Percentiles rank a stretch among this genome's conserved stretches.
Evolutionary conservation across 164 flowering plant genomes (phyloP).

Genomic region (Protea cynaroides): DNA sequence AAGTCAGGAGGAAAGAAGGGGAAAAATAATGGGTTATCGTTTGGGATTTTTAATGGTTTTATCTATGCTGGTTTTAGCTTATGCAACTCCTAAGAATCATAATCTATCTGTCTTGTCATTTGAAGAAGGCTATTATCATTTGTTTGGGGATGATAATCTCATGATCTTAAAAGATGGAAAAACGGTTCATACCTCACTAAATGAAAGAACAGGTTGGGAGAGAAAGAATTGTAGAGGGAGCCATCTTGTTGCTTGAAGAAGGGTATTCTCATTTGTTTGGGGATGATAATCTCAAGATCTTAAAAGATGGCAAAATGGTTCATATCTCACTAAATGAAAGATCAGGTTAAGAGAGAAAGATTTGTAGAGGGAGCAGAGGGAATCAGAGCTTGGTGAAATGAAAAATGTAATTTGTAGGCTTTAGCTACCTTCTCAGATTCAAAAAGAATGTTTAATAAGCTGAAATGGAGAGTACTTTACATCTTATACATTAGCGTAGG

Average conservation of each 20-base stretch:
- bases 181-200: constrained; percentile 60
- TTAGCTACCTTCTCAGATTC: too few species aligned
- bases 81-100: constrained; percentile 32
- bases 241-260: too few species aligned
- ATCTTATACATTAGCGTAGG: too few species aligned
- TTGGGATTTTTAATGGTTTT: constrained; percentile 15
- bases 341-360: too few species aligned
- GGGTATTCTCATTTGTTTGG: constrained; percentile 81
- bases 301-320: constrained; percentile 69
- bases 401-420: too few species aligned
- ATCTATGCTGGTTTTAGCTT: constrained; percentile 22
- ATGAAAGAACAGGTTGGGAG: constrained; percentile 77
- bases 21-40: constrained; percentile 14
- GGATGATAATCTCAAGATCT: constrained; percentile 54
- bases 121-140: constrained; percentile 76
- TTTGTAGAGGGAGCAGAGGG: too few species aligned
- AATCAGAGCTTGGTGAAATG: too few species aligned
- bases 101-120: constrained; percentile 53
- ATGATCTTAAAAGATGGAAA: constrained; percentile 62
- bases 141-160: constrained; percentile 77
- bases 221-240: too few species aligned
- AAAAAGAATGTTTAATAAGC: too few species aligned
- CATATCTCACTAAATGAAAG: constrained; percentile 61
- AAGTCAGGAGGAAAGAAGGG: too few species aligned
- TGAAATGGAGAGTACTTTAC: too few species aligned